Evolutionary conservation across 306 rosid species (phyloP).

Genomic region (apple (Malus domestica)): ASM211411v1 NC_041795.1:8114501-8115000

Average conservation of each 20-base stretch:
- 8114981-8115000: too few relatives aligned
- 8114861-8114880: too few relatives aligned
- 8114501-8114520: slow-evolving; percentile 49
- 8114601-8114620: slow-evolving; percentile 80
- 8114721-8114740: slow-evolving; percentile 56
- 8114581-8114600: slow-evolving; percentile 73
- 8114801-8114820: background rate
- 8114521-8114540: slow-evolving; percentile 61
- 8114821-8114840: background rate
- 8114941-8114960: too few relatives aligned
- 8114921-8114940: too few relatives aligned
- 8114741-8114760: background rate
- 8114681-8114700: slow-evolving; percentile 79
- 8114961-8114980: too few relatives aligned
- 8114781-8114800: background rate
- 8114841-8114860: too few relatives aligned
- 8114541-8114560: slow-evolving; percentile 69
- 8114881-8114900: too few relatives aligned
- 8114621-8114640: slow-evolving; percentile 73
- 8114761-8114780: background rate
- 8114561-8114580: slow-evolving; percentile 82
- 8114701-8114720: slow-evolving; percentile 75
- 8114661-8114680: slow-evolving; percentile 61
- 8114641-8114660: slow-evolving; percentile 71
- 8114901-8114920: too few relatives aligned